These are phyloP conservation scores for Tremellales sp. DNA, from an alignment of 1,284 basidiomycete genomes.

Conservation along the genomic window DNA sequence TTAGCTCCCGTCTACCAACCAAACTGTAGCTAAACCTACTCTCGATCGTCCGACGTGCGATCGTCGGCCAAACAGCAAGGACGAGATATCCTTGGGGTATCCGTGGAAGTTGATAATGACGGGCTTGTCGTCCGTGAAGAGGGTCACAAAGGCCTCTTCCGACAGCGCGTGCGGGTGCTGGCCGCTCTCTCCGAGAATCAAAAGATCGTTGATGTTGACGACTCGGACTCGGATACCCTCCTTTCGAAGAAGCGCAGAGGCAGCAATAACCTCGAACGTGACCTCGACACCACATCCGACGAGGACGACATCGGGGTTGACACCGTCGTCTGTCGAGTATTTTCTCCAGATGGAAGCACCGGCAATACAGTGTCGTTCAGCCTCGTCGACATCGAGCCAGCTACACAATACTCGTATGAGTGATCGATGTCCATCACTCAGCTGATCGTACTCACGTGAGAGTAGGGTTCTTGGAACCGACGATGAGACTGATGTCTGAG, in stretches of 20 bases:
- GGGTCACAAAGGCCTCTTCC: constrained; percentile 59
- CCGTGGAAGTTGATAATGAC: constrained; percentile 83
- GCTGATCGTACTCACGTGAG: constrained; percentile 9
- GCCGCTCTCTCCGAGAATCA: constrained; percentile 66
- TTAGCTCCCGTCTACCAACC: background rate
- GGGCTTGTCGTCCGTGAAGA: constrained; percentile 67
- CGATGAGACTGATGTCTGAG: constrained; percentile 55
- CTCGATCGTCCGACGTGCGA: constrained; percentile 43
- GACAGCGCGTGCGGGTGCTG: constrained; percentile 72
- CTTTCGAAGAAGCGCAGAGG: constrained; percentile 66
- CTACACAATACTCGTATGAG: too few relatives aligned
- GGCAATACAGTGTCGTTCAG: constrained; percentile 66
- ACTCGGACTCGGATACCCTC: constrained; percentile 66
- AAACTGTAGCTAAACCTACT: constrained; percentile 16
- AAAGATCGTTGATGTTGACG: constrained; percentile 67
- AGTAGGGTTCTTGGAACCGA: constrained; percentile 71
- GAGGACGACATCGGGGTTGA: constrained; percentile 54
- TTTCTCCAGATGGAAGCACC: constrained; percentile 55
- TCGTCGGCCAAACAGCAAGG: constrained; percentile 45
- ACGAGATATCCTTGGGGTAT: constrained; percentile 42
- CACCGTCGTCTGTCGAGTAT: constrained; percentile 51
- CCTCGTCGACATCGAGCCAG: constrained; percentile 28
- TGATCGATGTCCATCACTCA: constrained; percentile 7
- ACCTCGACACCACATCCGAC: constrained; percentile 52
- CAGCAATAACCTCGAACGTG: constrained; percentile 55